Conservation (phyloP, 495 filamentous ascomycete genomes). For the Aspergillus asperescens region DNA sequence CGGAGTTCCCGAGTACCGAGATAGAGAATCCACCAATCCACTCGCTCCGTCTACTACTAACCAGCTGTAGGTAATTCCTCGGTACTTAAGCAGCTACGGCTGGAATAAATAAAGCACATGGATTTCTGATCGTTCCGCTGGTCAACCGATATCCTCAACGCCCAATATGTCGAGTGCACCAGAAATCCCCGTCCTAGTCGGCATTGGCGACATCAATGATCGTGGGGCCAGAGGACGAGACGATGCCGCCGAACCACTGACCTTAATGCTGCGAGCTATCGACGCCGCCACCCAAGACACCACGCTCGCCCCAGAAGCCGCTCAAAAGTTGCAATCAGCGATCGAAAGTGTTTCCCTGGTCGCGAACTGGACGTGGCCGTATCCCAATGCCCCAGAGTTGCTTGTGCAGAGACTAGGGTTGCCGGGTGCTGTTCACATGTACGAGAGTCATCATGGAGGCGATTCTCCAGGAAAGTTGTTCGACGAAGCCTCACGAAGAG, state of each 20-base stretch:
- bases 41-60: background rate
- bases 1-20: constrained; percentile 8
- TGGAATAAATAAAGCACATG: background rate
- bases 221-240: constrained; percentile 34
- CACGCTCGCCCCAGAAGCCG: constrained; percentile 6
- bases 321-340: constrained; percentile 29
- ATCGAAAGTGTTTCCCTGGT: constrained; percentile 53
- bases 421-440: constrained; percentile 29
- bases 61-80: background rate
- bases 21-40: background rate
- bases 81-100: background rate
- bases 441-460: constrained; percentile 49
- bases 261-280: constrained; percentile 49
- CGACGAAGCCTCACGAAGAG: constrained; percentile 50
- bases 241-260: constrained; percentile 49
- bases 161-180: background rate
- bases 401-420: constrained; percentile 38
- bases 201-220: constrained; percentile 52
- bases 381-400: constrained; percentile 45
- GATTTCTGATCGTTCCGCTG: background rate
- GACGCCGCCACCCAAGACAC: constrained; percentile 38
- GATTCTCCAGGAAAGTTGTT: constrained; percentile 49
- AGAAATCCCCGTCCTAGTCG: constrained; percentile 43
- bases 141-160: background rate
- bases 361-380: constrained; percentile 55